These are phyloP conservation scores for Exophiala xenobiotica DNA, from an alignment of 2,329 filamentous ascomycete species.

Conservation along the genomic window DNA sequence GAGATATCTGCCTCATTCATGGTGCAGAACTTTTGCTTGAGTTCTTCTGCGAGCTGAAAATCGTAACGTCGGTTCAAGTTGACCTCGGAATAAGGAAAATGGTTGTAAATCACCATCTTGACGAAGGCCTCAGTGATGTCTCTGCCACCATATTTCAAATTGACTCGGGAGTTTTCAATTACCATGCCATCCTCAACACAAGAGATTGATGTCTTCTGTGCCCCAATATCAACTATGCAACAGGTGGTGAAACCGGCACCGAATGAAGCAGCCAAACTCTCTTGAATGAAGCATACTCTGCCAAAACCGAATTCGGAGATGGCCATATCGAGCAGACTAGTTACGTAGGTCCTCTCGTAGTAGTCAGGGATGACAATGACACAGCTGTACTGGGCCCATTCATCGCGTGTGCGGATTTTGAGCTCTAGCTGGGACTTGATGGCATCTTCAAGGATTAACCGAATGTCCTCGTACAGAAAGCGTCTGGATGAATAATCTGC, in stretches of 20 bases:
- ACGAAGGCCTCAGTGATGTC: constrained; percentile 94
- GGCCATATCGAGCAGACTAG: constrained; percentile 77
- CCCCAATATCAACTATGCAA: constrained; percentile 93
- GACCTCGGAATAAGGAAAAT: constrained; percentile 93
- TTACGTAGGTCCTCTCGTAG: constrained; percentile 92
- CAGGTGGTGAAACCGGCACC: constrained; percentile 91
- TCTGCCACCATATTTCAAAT: constrained; percentile 87
- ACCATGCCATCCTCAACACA: constrained; percentile 97
- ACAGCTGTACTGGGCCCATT: constrained; percentile 88
- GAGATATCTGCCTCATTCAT: constrained; percentile 87
- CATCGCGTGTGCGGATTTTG: constrained; percentile 54
- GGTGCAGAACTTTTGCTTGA: constrained; percentile 90
- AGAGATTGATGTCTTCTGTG: constrained; percentile 94
- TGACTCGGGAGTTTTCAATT: constrained; percentile 90
- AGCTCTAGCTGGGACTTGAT: constrained; percentile 78
- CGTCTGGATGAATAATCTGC: constrained; percentile 78
- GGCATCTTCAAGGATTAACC: constrained; percentile 80
- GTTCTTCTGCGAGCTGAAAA: constrained; percentile 87
- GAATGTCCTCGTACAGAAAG: constrained; percentile 81
- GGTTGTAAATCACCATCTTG: constrained; percentile 96
- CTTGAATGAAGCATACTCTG: constrained; percentile 89
- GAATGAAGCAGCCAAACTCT: constrained; percentile 91
- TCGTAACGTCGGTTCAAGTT: constrained; percentile 88
- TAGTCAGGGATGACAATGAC: constrained; percentile 97
- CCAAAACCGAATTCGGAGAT: constrained; percentile 88